These are phyloP conservation scores for Chlamydomonas incerta DNA, from an alignment of 139 green algal species.

Conservation along the genomic window DNA sequence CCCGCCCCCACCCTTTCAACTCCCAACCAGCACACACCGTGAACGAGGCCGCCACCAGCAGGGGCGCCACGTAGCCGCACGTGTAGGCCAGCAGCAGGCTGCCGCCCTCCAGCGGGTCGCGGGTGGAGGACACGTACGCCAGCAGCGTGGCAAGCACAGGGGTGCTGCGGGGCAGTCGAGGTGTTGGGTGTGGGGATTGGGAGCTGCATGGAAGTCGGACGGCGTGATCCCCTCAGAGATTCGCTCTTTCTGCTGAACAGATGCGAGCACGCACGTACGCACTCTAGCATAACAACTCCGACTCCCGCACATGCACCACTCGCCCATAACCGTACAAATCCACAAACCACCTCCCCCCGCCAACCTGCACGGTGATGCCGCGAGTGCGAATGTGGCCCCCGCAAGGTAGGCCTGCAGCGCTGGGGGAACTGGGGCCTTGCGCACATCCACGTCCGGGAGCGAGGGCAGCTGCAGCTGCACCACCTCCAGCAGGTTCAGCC, in stretches of 20 bases:
- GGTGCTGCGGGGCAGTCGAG: conserved; percentile 87
- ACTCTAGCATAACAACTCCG: no score
- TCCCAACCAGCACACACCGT: no score
- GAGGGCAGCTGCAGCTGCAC: conserved; percentile 84
- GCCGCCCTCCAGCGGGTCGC: conserved; percentile 75
- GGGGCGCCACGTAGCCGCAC: conserved; percentile 91
- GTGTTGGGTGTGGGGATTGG: neutral
- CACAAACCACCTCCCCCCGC: no score
- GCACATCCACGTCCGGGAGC: conserved; percentile 77
- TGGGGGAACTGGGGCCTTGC: conserved; percentile 56
- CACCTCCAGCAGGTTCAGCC: conserved; percentile 94
- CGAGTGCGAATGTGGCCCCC: conserved; percentile 94
- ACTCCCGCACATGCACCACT: no score
- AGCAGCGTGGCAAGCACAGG: conserved; percentile 96
- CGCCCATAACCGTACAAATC: no score
- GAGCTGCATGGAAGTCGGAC: no score
- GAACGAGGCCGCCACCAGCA: conserved; percentile 90
- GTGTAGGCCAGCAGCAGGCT: conserved; percentile 93
- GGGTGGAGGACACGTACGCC: conserved; percentile 85
- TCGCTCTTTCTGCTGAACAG: no score
- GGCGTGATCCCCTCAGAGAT: no score
- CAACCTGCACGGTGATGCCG: conserved; percentile 85
- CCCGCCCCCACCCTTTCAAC: no score
- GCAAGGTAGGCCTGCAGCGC: conserved; percentile 88
- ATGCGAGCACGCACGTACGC: no score